phyloP scores from a whole-genome alignment of 352 stramenopile genomes.

The Phytophthora parvispora region DNA sequence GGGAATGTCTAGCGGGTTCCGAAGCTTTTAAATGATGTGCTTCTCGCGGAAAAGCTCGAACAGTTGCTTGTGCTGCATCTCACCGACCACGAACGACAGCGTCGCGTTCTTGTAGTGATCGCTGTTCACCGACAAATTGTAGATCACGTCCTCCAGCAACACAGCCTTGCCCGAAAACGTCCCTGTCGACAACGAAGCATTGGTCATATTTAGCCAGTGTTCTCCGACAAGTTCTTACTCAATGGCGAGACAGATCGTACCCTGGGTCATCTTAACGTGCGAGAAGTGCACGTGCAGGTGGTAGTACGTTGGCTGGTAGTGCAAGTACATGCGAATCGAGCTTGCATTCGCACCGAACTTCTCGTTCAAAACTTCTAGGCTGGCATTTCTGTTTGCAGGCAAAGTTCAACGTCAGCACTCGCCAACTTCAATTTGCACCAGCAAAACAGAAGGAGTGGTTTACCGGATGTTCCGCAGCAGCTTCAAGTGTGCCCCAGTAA shows the following conservation, averaged over 20 bases:
- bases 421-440: background rate
- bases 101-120: slow-evolving; percentile 82
- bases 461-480: slow-evolving; percentile 84
- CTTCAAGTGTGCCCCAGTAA: slow-evolving; percentile 67
- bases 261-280: slow-evolving; percentile 85
- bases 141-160: slow-evolving; percentile 88
- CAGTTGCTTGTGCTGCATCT: slow-evolving; percentile 85
- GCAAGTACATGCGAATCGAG: slow-evolving; percentile 84
- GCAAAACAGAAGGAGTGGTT: background rate
- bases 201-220: background rate
- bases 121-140: slow-evolving; percentile 73
- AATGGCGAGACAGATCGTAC: slow-evolving; percentile 28
- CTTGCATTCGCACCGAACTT: slow-evolving; percentile 70
- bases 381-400: slow-evolving; percentile 54
- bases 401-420: background rate
- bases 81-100: slow-evolving; percentile 79
- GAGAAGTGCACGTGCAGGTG: slow-evolving; percentile 91
- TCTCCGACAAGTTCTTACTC: background rate
- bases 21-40: slow-evolving; percentile 43
- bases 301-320: slow-evolving; percentile 93
- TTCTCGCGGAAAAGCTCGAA: slow-evolving; percentile 72
- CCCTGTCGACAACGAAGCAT: slow-evolving; percentile 33
- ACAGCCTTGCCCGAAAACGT: slow-evolving; percentile 85
- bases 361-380: slow-evolving; percentile 54
- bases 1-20: background rate